Evolutionary conservation across 495 filamentous ascomycete genomes (phyloP).

Genomic region (Penicillium chermesinum): DNA sequence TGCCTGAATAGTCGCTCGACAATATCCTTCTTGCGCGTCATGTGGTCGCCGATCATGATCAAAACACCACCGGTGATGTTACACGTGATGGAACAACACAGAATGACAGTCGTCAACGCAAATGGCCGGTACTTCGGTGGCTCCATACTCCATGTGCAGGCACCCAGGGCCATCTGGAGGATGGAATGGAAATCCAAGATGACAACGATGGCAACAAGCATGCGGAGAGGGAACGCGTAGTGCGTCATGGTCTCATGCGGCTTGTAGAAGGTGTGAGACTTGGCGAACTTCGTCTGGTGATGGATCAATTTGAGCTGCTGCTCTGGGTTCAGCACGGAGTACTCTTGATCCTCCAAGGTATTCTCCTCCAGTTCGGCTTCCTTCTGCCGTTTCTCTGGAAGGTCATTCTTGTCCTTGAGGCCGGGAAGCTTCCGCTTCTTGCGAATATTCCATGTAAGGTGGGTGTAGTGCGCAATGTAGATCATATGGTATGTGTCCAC

Average conservation of each 20-base stretch:
- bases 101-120: slow-evolving; percentile 71
- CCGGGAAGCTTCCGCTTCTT: slow-evolving; percentile 55
- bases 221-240: slow-evolving; percentile 66
- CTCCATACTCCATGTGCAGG: slow-evolving; percentile 67
- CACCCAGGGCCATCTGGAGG: slow-evolving; percentile 70
- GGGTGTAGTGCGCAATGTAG: slow-evolving; percentile 62
- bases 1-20: slow-evolving; percentile 67
- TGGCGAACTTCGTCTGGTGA: slow-evolving; percentile 69
- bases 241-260: slow-evolving; percentile 79
- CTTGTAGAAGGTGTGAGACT: slow-evolving; percentile 78
- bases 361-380: slow-evolving; percentile 45
- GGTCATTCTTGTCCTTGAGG: slow-evolving; percentile 66
- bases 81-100: slow-evolving; percentile 66
- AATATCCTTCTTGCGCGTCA: slow-evolving; percentile 76
- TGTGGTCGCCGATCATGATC: slow-evolving; percentile 66
- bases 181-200: slow-evolving; percentile 70
- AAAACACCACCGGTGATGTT: slow-evolving; percentile 68
- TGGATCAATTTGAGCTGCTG: slow-evolving; percentile 62
- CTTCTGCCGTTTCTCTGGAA: slow-evolving; percentile 48
- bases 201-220: slow-evolving; percentile 65
- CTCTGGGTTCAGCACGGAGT: slow-evolving; percentile 54
- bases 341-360: slow-evolving; percentile 43
- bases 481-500: slow-evolving; percentile 81
- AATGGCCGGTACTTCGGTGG: slow-evolving; percentile 53
- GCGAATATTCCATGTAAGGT: slow-evolving; percentile 66